phyloP scores from a whole-genome alignment of 768 basidiomycete genomes.

The Russula abietina region DNA sequence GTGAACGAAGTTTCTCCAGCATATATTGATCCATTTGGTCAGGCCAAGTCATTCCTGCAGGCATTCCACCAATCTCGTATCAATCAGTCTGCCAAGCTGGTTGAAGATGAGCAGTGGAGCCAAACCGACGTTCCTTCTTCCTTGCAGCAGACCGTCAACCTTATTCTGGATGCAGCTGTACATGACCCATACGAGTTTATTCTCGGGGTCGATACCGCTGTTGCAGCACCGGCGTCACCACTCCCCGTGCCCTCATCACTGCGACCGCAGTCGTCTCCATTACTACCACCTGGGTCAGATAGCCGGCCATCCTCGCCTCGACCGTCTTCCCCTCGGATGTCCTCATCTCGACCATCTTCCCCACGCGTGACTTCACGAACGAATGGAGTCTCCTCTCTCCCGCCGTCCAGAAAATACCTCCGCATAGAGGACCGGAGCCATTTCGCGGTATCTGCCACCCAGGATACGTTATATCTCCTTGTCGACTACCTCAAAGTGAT shows the following conservation, averaged over 20 bases:
- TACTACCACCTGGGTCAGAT: slow-evolving; percentile 25
- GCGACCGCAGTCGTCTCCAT: slow-evolving; percentile 29
- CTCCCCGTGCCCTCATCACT: slow-evolving; percentile 26
- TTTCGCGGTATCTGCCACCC: slow-evolving; percentile 84
- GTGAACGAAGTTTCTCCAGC: slow-evolving; percentile 8
- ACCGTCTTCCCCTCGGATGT: slow-evolving; percentile 17
- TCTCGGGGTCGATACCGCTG: slow-evolving; percentile 31
- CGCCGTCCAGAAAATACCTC: slow-evolving; percentile 46
- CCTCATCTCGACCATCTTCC: slow-evolving; percentile 17
- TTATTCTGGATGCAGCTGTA: slow-evolving; percentile 77
- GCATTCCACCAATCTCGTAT: slow-evolving; percentile 79
- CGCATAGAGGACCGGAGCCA: slow-evolving; percentile 80
- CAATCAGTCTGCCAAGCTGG: slow-evolving; percentile 75
- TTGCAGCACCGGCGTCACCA: slow-evolving; percentile 28
- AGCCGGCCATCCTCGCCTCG: slow-evolving; percentile 17
- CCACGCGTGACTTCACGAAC: slow-evolving; percentile 22
- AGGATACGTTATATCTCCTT: slow-evolving; percentile 64
- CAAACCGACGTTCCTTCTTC: slow-evolving; percentile 63
- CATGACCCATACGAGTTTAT: slow-evolving; percentile 68
- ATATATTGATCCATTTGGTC: slow-evolving; percentile 1
- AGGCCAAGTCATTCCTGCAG: slow-evolving; percentile 86
- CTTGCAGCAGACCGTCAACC: slow-evolving; percentile 66
- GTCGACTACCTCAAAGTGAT: slow-evolving; percentile 85
- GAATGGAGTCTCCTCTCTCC: slow-evolving; percentile 20
- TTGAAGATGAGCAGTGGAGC: slow-evolving; percentile 95